Evolutionary conservation across 805 yeast species (phyloP).

Genomic region (Maudiozyma pseudohumilis): DNA sequence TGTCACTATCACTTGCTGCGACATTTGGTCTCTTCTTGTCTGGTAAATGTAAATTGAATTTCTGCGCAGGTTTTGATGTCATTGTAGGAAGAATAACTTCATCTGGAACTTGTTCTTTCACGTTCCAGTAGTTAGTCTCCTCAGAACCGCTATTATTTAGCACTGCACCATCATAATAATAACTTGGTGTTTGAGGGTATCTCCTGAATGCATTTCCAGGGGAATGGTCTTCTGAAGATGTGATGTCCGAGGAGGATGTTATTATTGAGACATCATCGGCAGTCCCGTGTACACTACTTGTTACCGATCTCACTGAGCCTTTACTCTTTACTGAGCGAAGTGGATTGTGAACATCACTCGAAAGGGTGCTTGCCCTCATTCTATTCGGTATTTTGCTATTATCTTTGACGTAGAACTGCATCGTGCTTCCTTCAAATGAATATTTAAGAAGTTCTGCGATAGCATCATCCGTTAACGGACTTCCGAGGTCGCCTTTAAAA

Average conservation of each 20-base stretch:
- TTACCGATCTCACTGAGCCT: constrained; percentile 20
- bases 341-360: constrained; percentile 11
- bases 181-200: constrained; percentile 29
- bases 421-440: constrained; percentile 27
- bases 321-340: constrained; percentile 19
- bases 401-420: constrained; percentile 23
- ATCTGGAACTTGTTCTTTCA: constrained; percentile 17
- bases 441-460: constrained; percentile 31
- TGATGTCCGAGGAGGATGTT: constrained; percentile 24
- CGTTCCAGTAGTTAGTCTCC: constrained; percentile 24
- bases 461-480: constrained; percentile 41
- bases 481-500: constrained; percentile 50
- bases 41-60: constrained; percentile 3
- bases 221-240: constrained; percentile 23
- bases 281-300: constrained; percentile 19
- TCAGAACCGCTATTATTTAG: constrained; percentile 8
- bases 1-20: constrained; percentile 8
- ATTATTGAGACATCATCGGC: constrained; percentile 22
- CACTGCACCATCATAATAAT: constrained; percentile 19
- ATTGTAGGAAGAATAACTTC: constrained; percentile 9
- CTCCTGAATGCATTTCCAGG: constrained; percentile 15
- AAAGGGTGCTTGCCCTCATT: constrained; percentile 12
- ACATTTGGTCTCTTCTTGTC: background rate
- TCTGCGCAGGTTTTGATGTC: constrained; percentile 4
- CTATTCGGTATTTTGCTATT: constrained; percentile 11